Evolutionary conservation across 1,284 basidiomycete species (phyloP).

Genomic region (Microbotryum lychnidis-dioicae): DNA sequence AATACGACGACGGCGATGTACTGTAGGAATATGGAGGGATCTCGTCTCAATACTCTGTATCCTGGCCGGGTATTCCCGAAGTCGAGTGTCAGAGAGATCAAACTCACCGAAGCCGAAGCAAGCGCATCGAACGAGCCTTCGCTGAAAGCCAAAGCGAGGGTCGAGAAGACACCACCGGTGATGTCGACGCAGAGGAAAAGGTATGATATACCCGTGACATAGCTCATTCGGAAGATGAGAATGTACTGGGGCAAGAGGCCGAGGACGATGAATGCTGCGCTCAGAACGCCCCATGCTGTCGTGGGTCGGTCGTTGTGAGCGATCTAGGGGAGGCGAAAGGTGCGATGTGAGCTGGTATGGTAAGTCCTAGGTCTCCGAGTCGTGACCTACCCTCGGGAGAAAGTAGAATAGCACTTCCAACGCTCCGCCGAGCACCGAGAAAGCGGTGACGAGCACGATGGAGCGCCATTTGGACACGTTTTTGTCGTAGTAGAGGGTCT

Average conservation of each 20-base stretch:
- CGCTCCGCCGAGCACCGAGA: conserved; percentile 3
- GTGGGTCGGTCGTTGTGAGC: neutral
- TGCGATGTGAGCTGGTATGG: neutral
- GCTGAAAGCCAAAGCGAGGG: conserved; percentile 11
- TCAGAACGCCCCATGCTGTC: conserved; percentile 2
- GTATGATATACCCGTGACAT: conserved; percentile 15
- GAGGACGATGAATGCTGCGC: conserved; percentile 12
- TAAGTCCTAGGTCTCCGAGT: too few relatives aligned
- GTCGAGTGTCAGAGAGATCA: too few relatives aligned
- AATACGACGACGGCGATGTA: conserved; percentile 13
- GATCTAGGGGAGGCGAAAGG: neutral
- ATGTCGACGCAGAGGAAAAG: conserved; percentile 21
- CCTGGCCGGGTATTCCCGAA: too few relatives aligned
- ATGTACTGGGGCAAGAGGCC: conserved; percentile 10
- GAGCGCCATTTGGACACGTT: neutral
- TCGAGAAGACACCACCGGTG: conserved; percentile 15
- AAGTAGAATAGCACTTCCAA: conserved; percentile 9
- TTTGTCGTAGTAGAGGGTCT: conserved; percentile 14
- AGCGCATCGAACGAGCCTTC: conserved; percentile 9
- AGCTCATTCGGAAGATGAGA: neutral
- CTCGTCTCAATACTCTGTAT: too few relatives aligned
- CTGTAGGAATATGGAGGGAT: neutral
- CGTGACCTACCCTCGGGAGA: conserved; percentile 1
- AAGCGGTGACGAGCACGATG: neutral
- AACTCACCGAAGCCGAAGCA: conserved; percentile 4